These are phyloP conservation scores for Globisporangium paddicum DNA, from an alignment of 352 stramenopile genomes.

Conservation along the genomic window DNA sequence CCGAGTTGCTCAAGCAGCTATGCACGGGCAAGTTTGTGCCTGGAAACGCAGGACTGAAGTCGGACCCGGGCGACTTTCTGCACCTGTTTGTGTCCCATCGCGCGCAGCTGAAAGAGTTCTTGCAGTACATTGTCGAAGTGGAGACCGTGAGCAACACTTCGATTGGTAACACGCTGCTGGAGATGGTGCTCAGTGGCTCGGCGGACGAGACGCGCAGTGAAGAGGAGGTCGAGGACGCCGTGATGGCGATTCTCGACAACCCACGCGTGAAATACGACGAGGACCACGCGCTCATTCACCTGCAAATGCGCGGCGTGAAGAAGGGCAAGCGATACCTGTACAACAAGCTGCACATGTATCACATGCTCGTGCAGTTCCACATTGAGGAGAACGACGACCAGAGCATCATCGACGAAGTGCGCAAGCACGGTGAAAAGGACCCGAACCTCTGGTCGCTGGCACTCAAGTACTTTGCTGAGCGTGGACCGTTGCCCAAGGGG, in stretches of 20 bases:
- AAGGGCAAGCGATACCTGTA: slow-evolving; percentile 92
- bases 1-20: slow-evolving; percentile 86
- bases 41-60: slow-evolving; percentile 54
- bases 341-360: slow-evolving; percentile 93
- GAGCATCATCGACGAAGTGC: slow-evolving; percentile 86
- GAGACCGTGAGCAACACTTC: slow-evolving; percentile 86
- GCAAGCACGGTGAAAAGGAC: slow-evolving; percentile 87
- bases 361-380: slow-evolving; percentile 93
- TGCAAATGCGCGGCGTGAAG: slow-evolving; percentile 91
- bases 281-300: slow-evolving; percentile 91
- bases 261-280: slow-evolving; percentile 89
- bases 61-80: slow-evolving; percentile 84
- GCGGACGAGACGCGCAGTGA: slow-evolving; percentile 31
- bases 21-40: slow-evolving; percentile 84
- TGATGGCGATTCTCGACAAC: slow-evolving; percentile 88
- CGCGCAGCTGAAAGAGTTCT: slow-evolving; percentile 82
- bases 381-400: slow-evolving; percentile 90
- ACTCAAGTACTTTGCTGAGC: slow-evolving; percentile 88
- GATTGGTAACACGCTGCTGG: slow-evolving; percentile 86
- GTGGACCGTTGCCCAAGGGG: slow-evolving; percentile 66
- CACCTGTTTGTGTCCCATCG: slow-evolving; percentile 92
- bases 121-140: slow-evolving; percentile 88
- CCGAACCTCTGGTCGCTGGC: slow-evolving; percentile 88
- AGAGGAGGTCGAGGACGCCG: slow-evolving; percentile 75
- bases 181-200: slow-evolving; percentile 84